Evolutionary conservation across 208 protist genomes (phyloP).

Genomic region (Trypanosoma melophagium): DNA sequence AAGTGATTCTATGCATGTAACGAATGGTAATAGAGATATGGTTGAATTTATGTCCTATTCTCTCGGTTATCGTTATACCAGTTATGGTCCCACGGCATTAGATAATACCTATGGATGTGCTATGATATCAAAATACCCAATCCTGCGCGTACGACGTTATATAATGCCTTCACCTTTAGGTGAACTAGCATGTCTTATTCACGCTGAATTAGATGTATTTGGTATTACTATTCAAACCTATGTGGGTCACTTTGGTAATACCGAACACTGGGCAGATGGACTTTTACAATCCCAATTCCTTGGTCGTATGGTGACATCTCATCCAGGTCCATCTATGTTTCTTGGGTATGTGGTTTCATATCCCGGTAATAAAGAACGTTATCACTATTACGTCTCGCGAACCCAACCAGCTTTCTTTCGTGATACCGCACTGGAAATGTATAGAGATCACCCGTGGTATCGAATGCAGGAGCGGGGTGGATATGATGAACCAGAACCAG

Average conservation of each 20-base stretch:
- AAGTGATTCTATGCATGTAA: conserved; percentile 72
- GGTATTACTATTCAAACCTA: conserved; percentile 65
- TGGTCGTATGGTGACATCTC: conserved; percentile 39
- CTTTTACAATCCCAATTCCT: conserved; percentile 84
- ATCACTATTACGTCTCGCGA: conserved; percentile 55
- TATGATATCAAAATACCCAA: conserved; percentile 76
- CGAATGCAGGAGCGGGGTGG: conserved; percentile 67
- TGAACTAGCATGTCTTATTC: conserved; percentile 68
- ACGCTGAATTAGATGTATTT: conserved; percentile 70
- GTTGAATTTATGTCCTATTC: conserved; percentile 78
- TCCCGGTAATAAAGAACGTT: conserved; percentile 47
- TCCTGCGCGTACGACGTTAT: conserved; percentile 61
- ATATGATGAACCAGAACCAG: conserved; percentile 47
- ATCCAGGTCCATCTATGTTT: conserved; percentile 68
- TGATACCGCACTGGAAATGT: conserved; percentile 67
- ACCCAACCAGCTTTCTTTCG: conserved; percentile 48
- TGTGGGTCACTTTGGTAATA: conserved; percentile 85
- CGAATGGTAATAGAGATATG: conserved; percentile 74
- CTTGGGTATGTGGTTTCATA: conserved; percentile 82
- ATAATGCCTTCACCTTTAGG: conserved; percentile 72
- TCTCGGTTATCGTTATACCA: conserved; percentile 70
- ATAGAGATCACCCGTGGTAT: conserved; percentile 54
- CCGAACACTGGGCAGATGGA: conserved; percentile 80
- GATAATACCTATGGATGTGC: conserved; percentile 86
- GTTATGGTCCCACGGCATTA: conserved; percentile 72